Percentiles rank a stretch among this genome's conserved stretches.
phyloP scores from a whole-genome alignment of 768 basidiomycete species.

The Sistotremastrum suecicum region DNA sequence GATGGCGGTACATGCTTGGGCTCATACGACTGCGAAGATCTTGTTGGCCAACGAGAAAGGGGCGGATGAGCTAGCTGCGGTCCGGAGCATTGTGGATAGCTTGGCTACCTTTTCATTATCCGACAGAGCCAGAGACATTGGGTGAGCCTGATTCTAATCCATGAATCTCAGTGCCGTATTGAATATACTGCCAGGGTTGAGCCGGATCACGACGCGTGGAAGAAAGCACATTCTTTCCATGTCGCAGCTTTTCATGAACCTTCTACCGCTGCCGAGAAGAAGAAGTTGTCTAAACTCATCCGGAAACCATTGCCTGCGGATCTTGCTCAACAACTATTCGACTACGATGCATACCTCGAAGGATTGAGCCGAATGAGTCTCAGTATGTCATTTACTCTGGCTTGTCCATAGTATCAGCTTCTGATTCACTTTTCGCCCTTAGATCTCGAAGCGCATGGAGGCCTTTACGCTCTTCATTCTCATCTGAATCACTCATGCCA shows the following conservation, averaged over 20 bases:
- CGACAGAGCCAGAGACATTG: no score
- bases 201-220: slow-evolving; percentile 56
- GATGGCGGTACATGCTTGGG: slow-evolving; percentile 59
- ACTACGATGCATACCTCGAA: slow-evolving; percentile 60
- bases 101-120: slow-evolving; percentile 17
- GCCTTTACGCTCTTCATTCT: slow-evolving; percentile 73
- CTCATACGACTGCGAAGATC: slow-evolving; percentile 50
- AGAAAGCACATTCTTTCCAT: slow-evolving; percentile 43
- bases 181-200: slow-evolving; percentile 21
- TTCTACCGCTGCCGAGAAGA: slow-evolving; percentile 30
- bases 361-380: slow-evolving; percentile 69
- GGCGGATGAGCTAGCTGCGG: slow-evolving; percentile 12
- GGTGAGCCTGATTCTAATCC: no score
- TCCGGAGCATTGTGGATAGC: slow-evolving; percentile 27
- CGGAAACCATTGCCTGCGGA: slow-evolving; percentile 29
- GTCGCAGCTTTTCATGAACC: slow-evolving; percentile 53
- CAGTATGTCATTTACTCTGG: slow-evolving; percentile 33
- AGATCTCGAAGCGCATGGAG: slow-evolving; percentile 80
- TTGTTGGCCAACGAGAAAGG: slow-evolving; percentile 40
- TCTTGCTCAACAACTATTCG: slow-evolving; percentile 48
- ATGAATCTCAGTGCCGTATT: no score
- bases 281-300: slow-evolving; percentile 42
- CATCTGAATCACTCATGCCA: slow-evolving; percentile 78
- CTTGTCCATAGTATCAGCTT: slow-evolving; percentile 3
- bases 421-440: not conserved